A percentile compares a stretch with the other conserved stretches of the same genome.
phyloP scores from a whole-genome alignment of 345 rosid genomes.

The Passiflora organensis region DNA sequence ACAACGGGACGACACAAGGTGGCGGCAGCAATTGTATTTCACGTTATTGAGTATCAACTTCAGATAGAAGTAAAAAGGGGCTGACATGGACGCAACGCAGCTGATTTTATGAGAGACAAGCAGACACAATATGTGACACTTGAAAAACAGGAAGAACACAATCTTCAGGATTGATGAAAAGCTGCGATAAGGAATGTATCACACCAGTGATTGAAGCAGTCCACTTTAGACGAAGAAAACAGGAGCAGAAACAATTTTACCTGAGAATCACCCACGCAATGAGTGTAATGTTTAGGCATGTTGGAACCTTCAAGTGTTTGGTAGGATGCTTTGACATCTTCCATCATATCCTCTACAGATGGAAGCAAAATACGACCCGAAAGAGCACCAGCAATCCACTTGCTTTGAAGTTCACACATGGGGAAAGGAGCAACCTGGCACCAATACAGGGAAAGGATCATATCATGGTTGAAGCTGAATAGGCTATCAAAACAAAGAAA shows the following conservation, averaged over 20 bases:
- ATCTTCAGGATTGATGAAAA: too few species aligned
- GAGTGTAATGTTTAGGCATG: conserved; percentile 14
- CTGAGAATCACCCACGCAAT: background rate
- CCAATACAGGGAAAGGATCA: conserved; percentile 2
- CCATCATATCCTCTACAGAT: conserved; percentile 7
- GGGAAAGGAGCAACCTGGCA: conserved; percentile 58
- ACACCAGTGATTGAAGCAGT: too few species aligned
- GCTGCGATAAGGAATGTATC: too few species aligned
- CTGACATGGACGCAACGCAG: too few species aligned
- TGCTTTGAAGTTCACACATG: conserved; percentile 45
- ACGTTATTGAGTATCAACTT: too few species aligned
- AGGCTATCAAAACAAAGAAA: conserved; percentile 3
- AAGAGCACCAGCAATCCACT: conserved; percentile 17
- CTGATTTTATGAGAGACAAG: too few species aligned
- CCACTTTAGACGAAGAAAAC: too few species aligned
- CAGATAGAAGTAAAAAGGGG: too few species aligned
- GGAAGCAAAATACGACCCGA: conserved; percentile 10
- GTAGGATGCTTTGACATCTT: conserved; percentile 7
- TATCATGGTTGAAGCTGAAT: background rate
- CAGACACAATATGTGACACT: too few species aligned
- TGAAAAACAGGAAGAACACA: too few species aligned
- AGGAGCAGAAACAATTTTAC: background rate
- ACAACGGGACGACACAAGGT: too few species aligned
- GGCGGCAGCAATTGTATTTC: too few species aligned
- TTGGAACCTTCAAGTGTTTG: conserved; percentile 2